These are phyloP conservation scores for Trichoderma harzianum DNA, from an alignment of 2,329 filamentous ascomycete genomes.

Conservation along the genomic window DNA sequence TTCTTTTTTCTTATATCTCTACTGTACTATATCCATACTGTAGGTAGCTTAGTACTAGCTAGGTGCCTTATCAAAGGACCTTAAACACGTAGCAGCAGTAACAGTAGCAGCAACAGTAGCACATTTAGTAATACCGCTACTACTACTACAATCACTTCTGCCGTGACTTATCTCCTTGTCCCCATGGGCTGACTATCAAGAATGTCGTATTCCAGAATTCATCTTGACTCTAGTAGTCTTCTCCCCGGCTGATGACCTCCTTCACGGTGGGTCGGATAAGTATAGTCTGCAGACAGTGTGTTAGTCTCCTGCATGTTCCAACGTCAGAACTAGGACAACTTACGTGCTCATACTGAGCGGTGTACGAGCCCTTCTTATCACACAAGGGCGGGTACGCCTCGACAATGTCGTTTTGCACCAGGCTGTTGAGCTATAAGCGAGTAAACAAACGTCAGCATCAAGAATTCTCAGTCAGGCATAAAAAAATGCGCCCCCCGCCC, in stretches of 20 bases:
- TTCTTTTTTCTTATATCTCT: neutral
- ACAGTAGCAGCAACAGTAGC: neutral
- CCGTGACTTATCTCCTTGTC: neutral
- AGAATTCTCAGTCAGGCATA: no score
- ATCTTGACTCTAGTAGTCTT: constrained; percentile 63
- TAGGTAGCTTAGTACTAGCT: neutral
- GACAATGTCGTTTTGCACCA: constrained; percentile 79
- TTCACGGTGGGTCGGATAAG: constrained; percentile 76
- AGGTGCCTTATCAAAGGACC: neutral
- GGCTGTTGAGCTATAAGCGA: constrained; percentile 67
- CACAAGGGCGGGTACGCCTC: constrained; percentile 86
- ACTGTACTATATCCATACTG: neutral
- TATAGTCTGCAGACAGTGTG: constrained; percentile 55
- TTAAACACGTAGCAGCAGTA: neutral
- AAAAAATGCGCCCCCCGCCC: no score
- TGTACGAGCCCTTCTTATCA: constrained; percentile 92
- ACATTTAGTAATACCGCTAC: neutral
- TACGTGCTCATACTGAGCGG: constrained; percentile 92
- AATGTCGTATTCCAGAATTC: constrained; percentile 30
- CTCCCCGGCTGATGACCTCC: constrained; percentile 81
- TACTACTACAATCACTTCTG: neutral
- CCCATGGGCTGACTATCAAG: neutral
- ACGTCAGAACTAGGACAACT: constrained; percentile 37
- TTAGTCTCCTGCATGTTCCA: neutral
- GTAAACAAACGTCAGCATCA: neutral